These are phyloP conservation scores for Hypholoma sublateritium DNA, from an alignment of 768 basidiomycete species.

Conservation along the genomic window DNA sequence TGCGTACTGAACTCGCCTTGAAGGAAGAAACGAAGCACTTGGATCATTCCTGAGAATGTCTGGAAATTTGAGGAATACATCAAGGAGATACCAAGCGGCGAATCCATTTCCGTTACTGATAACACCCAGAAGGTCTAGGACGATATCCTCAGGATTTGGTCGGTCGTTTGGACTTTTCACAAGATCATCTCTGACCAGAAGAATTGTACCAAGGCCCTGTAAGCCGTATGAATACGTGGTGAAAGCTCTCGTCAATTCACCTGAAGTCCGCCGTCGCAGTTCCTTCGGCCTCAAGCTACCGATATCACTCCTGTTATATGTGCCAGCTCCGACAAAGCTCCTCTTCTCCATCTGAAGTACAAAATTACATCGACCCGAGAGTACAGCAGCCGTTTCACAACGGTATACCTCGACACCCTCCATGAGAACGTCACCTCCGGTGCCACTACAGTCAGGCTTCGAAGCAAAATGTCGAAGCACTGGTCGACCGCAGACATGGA, in stretches of 20 bases:
- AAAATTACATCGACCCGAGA: constrained; percentile 95
- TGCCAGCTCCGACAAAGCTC: constrained; percentile 80
- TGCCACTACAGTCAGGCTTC: constrained; percentile 99
- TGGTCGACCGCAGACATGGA: constrained; percentile 98
- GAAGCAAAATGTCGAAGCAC: constrained; percentile 96
- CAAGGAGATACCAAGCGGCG: constrained; percentile 96
- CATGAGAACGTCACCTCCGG: constrained; percentile 99
- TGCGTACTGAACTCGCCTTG: constrained; percentile 88
- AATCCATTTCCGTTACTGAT: constrained; percentile 76
- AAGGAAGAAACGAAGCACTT: constrained; percentile 95
- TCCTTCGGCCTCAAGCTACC: constrained; percentile 89
- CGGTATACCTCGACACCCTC: constrained; percentile 93
- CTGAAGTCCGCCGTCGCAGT: constrained; percentile 81
- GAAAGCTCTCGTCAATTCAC: constrained; percentile 80
- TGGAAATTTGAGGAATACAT: constrained; percentile 98
- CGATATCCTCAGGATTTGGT: constrained; percentile 96
- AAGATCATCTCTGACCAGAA: constrained; percentile 98
- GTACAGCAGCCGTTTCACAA: constrained; percentile 95
- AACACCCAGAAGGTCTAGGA: constrained; percentile 99
- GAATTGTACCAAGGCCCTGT: constrained; percentile 89
- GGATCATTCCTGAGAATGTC: constrained; percentile 93
- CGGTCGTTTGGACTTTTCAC: constrained; percentile 93
- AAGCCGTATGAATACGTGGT: constrained; percentile 98
- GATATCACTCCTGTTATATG: constrained; percentile 76
- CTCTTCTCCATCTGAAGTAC: constrained; percentile 94